Evolutionary conservation across 164 flowering plant species (phyloP), one percentile per base, ranked within the genome.

Genomic region (Sedum album): DNA sequence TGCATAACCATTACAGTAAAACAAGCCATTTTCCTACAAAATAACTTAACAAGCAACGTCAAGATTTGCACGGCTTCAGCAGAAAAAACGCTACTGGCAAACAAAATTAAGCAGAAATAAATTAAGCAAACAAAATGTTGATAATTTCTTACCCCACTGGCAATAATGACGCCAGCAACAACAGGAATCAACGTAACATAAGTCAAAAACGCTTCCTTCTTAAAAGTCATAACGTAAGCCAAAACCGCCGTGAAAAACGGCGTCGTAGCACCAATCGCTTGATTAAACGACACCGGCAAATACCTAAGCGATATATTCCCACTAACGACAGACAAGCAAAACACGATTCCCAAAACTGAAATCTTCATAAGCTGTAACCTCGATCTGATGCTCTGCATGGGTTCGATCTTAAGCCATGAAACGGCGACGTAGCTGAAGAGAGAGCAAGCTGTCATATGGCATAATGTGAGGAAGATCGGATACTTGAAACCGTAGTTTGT

Each of bases 151-250:
- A 55, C 61, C 31, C 61, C 31, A 14, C 61, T 55, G 61, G 61
- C 61, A 55, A 55, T 55, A 31, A 55, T 26, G 61, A 55, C 61
- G 18, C 61, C 61, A 55, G 61, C 61, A 25, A 55, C 31, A 55
- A 55, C 31, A 28, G 61, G 61, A 55, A 55, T 55, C 2, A 55
- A 18, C 4, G 61, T 55, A 2, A 55, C 31, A 55, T 55, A 55
- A 8, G 61, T 55, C 17, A 26, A 26, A 55, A 55, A 55, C 31
- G 61, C 61, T 28, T 55, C 61, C 61, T 55, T 11, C 61, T 55
- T 55, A 55, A 55, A 55, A 15, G 61, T 55, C 61, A 55, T 55
- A 8, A 26, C 61, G 26, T 55, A 25, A 55, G 61, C 61, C 61
- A 55, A 10, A 10, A 55, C 61, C 4, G 48, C 62, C 20, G 33